These are phyloP conservation scores for Sclerotinia subarctica DNA, from an alignment of 2,329 filamentous ascomycete genomes.

Conservation along the genomic window DNA sequence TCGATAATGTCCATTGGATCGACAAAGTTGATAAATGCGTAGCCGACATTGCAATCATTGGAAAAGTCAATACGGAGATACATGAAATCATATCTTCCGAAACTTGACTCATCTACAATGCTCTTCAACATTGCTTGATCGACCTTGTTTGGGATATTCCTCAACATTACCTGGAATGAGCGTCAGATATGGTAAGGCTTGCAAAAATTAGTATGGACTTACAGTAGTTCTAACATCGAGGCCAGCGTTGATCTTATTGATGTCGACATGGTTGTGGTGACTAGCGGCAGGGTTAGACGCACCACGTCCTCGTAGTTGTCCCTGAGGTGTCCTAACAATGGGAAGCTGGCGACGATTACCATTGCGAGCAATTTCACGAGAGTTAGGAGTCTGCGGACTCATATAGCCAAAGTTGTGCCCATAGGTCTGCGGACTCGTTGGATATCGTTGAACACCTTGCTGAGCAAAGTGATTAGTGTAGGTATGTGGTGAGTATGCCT, in stretches of 20 bases:
- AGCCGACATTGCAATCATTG: conserved; percentile 87
- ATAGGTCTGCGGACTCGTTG: conserved; percentile 13
- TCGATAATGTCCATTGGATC: conserved; percentile 74
- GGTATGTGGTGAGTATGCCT: background rate
- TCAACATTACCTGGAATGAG: conserved; percentile 73
- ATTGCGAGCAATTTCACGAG: conserved; percentile 20
- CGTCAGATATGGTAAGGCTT: conserved; percentile 16
- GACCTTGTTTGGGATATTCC: conserved; percentile 92
- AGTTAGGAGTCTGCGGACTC: conserved; percentile 22
- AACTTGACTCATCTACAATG: conserved; percentile 74
- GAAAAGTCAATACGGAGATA: conserved; percentile 89
- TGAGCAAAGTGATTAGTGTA: conserved; percentile 9
- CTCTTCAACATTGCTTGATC: conserved; percentile 72
- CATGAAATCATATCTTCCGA: conserved; percentile 88
- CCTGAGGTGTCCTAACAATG: conserved; percentile 41
- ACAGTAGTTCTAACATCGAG: conserved; percentile 74
- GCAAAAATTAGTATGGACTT: conserved; percentile 38
- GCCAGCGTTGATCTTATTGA: conserved; percentile 59
- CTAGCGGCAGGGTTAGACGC: conserved; percentile 44
- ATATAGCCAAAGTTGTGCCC: conserved; percentile 11
- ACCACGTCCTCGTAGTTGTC: conserved; percentile 38
- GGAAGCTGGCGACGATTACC: conserved; percentile 40
- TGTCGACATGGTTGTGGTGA: conserved; percentile 61
- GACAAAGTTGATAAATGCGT: conserved; percentile 94
- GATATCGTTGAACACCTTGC: background rate